Percentiles rank a stretch among this genome's conserved stretches.
These are phyloP conservation scores for Pigoraptor vietnamica DNA, from an alignment of 78 protist species.

Conservation along the genomic window DNA sequence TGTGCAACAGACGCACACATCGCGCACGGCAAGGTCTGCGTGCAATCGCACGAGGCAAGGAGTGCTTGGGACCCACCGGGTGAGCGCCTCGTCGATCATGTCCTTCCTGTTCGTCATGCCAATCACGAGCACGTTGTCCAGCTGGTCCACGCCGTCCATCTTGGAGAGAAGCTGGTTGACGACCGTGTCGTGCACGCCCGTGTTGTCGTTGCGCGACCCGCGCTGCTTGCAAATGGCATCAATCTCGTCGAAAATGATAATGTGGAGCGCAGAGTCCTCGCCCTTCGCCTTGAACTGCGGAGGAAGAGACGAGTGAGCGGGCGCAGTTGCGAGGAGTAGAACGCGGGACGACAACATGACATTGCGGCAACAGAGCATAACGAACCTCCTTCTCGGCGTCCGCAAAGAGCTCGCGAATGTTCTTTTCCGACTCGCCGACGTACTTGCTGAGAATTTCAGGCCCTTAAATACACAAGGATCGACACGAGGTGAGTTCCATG, in stretches of 20 bases:
- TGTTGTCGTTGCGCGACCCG: conserved; percentile 60
- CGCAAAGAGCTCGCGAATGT: conserved; percentile 91
- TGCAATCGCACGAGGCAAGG: too few species aligned
- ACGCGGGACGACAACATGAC: neutral
- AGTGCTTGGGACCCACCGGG: conserved; percentile 73
- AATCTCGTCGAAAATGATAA: conserved; percentile 97
- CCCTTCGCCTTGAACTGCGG: conserved; percentile 73
- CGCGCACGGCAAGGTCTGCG: too few species aligned
- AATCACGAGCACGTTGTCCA: conserved; percentile 96
- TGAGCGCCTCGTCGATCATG: conserved; percentile 97
- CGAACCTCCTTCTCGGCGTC: conserved; percentile 70
- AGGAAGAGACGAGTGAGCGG: too few species aligned
- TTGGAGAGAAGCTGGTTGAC: conserved; percentile 97
- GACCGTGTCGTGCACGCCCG: conserved; percentile 92
- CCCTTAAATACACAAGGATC: conserved; percentile 44
- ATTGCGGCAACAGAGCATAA: too few species aligned
- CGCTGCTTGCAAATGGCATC: conserved; percentile 96
- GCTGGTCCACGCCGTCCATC: conserved; percentile 96
- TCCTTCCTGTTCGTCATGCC: conserved; percentile 99
- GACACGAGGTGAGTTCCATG: too few species aligned
- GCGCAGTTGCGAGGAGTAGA: too few species aligned
- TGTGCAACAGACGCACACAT: too few species aligned
- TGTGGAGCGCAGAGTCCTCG: conserved; percentile 89
- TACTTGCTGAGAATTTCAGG: conserved; percentile 88
- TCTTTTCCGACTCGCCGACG: conserved; percentile 96